Conservation (phyloP, 768 basidiomycete genomes). For the Calocybe indica region DNA sequence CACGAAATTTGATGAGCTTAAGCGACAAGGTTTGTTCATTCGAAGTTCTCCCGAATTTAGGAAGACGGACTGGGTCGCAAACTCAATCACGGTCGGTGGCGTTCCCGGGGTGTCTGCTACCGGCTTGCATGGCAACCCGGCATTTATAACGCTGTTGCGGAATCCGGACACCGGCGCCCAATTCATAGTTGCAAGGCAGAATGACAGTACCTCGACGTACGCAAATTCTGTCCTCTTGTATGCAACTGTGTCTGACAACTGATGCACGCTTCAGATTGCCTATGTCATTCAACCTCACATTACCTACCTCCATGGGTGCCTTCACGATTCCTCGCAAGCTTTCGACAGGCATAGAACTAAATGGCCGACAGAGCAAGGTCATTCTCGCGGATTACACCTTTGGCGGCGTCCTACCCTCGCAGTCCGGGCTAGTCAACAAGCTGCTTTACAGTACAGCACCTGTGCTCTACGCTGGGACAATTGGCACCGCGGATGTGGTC, state of each 20-base stretch:
- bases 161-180: slow-evolving; percentile 63
- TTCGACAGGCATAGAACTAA: slow-evolving; percentile 43
- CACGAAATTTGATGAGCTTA: slow-evolving; percentile 70
- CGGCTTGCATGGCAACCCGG: slow-evolving; percentile 34
- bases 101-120: slow-evolving; percentile 32
- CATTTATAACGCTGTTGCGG: slow-evolving; percentile 56
- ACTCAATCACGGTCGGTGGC: slow-evolving; percentile 54
- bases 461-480: slow-evolving; percentile 59
- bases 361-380: slow-evolving; percentile 70
- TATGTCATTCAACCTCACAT: slow-evolving; percentile 53
- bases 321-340: slow-evolving; percentile 53
- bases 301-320: slow-evolving; percentile 44
- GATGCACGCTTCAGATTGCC: slow-evolving; percentile 27
- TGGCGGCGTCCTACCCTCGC: slow-evolving; percentile 25
- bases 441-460: slow-evolving; percentile 69
- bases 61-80: slow-evolving; percentile 40
- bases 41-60: slow-evolving; percentile 74
- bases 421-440: slow-evolving; percentile 14
- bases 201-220: slow-evolving; percentile 60
- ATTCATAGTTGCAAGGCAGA: slow-evolving; percentile 70
- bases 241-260: neutral
- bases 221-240: slow-evolving; percentile 10
- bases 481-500: slow-evolving; percentile 57
- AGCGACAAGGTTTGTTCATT: slow-evolving; percentile 76
- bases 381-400: slow-evolving; percentile 69